phyloP scores from a whole-genome alignment of 371 early-diverging fungal genomes.

The Mortierella sp. region DNA sequence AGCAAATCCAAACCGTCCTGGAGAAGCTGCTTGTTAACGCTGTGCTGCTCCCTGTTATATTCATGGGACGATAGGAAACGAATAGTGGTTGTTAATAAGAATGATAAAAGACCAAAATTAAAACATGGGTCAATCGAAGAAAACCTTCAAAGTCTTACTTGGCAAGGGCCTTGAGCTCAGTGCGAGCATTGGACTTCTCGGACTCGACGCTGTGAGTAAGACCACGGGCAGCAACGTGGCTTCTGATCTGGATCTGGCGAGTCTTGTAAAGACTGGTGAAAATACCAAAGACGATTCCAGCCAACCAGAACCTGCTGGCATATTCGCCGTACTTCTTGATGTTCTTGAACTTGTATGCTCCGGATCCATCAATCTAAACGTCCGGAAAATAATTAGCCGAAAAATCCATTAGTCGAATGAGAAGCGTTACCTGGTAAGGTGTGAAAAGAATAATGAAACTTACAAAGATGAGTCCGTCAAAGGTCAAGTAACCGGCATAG shows the following conservation, averaged over 20 bases:
- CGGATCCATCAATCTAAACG: conserved; percentile 54
- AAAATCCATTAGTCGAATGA: background rate
- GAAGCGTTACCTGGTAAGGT: too few species aligned
- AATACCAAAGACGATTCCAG: conserved; percentile 69
- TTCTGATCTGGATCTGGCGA: conserved; percentile 56
- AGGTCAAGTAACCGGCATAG: conserved; percentile 66
- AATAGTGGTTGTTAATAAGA: background rate
- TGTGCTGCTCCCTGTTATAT: conserved; percentile 61
- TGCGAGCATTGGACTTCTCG: conserved; percentile 37
- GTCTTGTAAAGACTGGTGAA: conserved; percentile 69
- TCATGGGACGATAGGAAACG: background rate
- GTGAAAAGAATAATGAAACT: conserved; percentile 13
- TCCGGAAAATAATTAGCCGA: background rate
- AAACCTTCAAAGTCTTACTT: conserved; percentile 10
- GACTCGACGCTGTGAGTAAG: conserved; percentile 27
- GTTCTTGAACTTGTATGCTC: conserved; percentile 63
- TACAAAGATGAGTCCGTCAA: conserved; percentile 72
- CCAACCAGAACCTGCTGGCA: conserved; percentile 72
- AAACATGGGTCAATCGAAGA: too few species aligned
- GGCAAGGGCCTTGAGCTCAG: conserved; percentile 27
- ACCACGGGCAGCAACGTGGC: conserved; percentile 32
- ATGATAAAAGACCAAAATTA: too few species aligned
- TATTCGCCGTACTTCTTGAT: conserved; percentile 62
- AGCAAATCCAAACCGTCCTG: conserved; percentile 73
- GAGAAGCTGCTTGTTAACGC: conserved; percentile 62